A percentile compares a stretch with the other conserved stretches of the same genome.
These are phyloP conservation scores for Blastobotrys serpentis DNA, from an alignment of 1,139 yeast genomes.

Conservation along the genomic window DNA sequence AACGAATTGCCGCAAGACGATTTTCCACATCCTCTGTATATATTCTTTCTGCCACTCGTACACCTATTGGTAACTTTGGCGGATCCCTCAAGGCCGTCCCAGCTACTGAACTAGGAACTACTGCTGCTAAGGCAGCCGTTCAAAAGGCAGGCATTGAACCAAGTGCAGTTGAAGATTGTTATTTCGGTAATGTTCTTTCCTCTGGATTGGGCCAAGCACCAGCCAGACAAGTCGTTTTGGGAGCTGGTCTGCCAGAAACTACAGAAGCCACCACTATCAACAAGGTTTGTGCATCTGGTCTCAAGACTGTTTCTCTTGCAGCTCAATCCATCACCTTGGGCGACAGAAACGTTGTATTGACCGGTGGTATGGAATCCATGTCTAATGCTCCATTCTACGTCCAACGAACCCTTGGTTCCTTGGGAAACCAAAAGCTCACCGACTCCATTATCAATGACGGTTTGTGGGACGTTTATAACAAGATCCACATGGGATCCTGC, in stretches of 20 bases:
- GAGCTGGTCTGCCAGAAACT: slow-evolving; percentile 54
- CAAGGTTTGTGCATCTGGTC: slow-evolving; percentile 63
- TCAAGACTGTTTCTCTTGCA: slow-evolving; percentile 56
- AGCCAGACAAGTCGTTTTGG: slow-evolving; percentile 61
- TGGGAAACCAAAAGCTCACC: slow-evolving; percentile 49
- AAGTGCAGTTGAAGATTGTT: slow-evolving; percentile 52
- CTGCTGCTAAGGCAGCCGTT: slow-evolving; percentile 56
- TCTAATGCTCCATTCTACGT: slow-evolving; percentile 53
- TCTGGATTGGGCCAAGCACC: slow-evolving; percentile 64
- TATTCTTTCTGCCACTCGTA: slow-evolving; percentile 56
- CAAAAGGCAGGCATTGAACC: slow-evolving; percentile 53
- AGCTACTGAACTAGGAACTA: slow-evolving; percentile 56
- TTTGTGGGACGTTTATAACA: slow-evolving; percentile 54
- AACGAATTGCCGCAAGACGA: slow-evolving; percentile 11
- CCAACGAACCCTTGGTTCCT: slow-evolving; percentile 47
- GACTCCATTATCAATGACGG: slow-evolving; percentile 61
- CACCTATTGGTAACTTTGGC: slow-evolving; percentile 60
- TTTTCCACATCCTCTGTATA: slow-evolving; percentile 39
- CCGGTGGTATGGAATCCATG: slow-evolving; percentile 68
- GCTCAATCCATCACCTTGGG: slow-evolving; percentile 57
- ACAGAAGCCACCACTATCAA: slow-evolving; percentile 58
- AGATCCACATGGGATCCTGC: slow-evolving; percentile 60
- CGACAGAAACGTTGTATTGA: slow-evolving; percentile 53
- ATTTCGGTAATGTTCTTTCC: slow-evolving; percentile 59
- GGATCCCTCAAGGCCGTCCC: slow-evolving; percentile 52